Base-by-base conservation (phyloP, 2,329 filamentous ascomycete species). In the Triangularia verruculosa region DNA sequence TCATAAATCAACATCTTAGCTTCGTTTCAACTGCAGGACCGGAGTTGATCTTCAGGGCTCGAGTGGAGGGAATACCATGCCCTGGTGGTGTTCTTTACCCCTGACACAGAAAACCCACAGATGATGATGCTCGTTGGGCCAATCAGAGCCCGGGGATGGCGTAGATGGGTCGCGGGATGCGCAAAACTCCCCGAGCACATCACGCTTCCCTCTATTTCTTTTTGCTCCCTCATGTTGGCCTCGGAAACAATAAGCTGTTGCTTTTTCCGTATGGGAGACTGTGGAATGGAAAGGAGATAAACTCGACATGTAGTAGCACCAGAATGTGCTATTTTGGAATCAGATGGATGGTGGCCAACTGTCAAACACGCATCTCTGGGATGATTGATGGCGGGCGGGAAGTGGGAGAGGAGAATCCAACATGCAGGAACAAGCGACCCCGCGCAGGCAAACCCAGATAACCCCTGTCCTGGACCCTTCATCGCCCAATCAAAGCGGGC, bases 11-110 rank as follows among this genome's bases (percentile, higher is more conserved):
- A 32, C 22, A 39, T 34, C 17, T 64, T 71, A 67, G 69, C 65
- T 28, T 62, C 56, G 69, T 71, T 71, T 71, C 69, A 71, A 64
- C 64, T 65, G 66, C 69, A 68, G 66, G 65, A 68, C 68, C 69
- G 47, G 39, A 52, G 34, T 39, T 59, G 57, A 59, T 59, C 57
- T 59, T 43, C 57, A 52, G 39, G 39, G 57, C 25, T 59, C 17
- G 22, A 59, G 24, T 59, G 57, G 57, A 59, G 57, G 39, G 57
- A 28, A 59, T 24, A n/a, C 25, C 34, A 58, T 25, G 32, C 30
- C 39, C 39, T 47, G 39, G 20, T 59, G 57, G 27, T 20, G 34
- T 28, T 27, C 7, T 43, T 43, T 15, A 59, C 20, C 57, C 57
- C 57, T 28, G 57, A 20, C 24, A 54, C 47, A 20, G 17, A 59